Evolutionary conservation across 1,284 basidiomycete genomes (phyloP).

Genomic region (Cutaneotrichosporon cutaneum): DNA sequence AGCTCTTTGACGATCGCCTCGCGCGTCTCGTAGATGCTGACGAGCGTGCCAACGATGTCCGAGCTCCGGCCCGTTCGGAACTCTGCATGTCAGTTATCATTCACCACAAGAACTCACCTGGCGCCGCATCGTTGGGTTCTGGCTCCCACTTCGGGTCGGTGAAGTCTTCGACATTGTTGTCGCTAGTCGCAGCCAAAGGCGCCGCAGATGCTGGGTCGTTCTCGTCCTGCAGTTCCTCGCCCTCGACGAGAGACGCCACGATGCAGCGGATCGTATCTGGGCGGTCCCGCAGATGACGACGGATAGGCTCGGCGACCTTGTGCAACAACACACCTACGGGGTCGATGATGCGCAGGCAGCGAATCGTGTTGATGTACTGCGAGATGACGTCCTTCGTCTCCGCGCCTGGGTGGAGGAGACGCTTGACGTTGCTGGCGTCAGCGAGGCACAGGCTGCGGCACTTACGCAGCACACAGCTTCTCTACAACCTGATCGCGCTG

Average conservation of each 20-base stretch:
- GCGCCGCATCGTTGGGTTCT: conserved; percentile 88
- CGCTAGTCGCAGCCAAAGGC: conserved; percentile 61
- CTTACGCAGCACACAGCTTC: conserved; percentile 47
- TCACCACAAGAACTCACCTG: conserved; percentile 58
- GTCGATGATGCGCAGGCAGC: conserved; percentile 84
- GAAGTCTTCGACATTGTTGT: conserved; percentile 74
- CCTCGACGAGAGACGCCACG: conserved; percentile 84
- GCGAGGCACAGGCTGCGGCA: conserved; percentile 15
- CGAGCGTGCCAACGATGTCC: conserved; percentile 88
- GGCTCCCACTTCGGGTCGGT: conserved; percentile 87
- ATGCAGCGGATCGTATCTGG: conserved; percentile 89
- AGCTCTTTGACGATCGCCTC: conserved; percentile 92
- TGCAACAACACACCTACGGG: conserved; percentile 87
- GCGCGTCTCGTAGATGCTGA: conserved; percentile 92
- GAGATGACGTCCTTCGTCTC: conserved; percentile 88
- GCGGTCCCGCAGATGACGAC: conserved; percentile 75
- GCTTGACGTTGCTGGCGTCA: conserved; percentile 67
- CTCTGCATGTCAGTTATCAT: conserved; percentile 57
- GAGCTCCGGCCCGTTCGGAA: conserved; percentile 82
- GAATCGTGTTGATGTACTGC: conserved; percentile 93
- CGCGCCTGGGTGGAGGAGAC: conserved; percentile 91
- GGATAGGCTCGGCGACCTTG: conserved; percentile 86
- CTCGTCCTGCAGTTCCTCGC: conserved; percentile 63
- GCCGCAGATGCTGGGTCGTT: conserved; percentile 39
- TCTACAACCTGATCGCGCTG: conserved; percentile 46